Conservation (phyloP, 164 flowering plant genomes). For the Tetracentron sinense region DNA sequence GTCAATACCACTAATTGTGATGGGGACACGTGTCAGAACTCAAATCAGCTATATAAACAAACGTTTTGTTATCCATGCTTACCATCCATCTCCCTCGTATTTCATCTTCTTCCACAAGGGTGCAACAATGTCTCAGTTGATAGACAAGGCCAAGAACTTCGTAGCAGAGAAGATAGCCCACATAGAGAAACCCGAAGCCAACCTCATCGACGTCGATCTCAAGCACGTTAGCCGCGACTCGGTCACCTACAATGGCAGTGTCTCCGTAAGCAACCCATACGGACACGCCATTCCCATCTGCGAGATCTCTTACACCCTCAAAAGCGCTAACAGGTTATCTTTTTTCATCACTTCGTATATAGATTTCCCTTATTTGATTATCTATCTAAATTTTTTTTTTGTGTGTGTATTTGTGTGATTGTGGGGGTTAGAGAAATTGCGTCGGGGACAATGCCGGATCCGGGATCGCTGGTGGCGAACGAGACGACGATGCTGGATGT, state of each 20-base stretch:
- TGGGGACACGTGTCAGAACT: no score
- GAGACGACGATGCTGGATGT: constrained; percentile 16
- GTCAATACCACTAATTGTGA: no score
- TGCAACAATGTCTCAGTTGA: constrained; percentile 23
- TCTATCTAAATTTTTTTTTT: not conserved
- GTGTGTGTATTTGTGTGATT: not conserved
- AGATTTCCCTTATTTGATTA: not conserved
- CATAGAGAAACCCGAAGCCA: constrained; percentile 39
- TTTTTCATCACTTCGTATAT: not conserved
- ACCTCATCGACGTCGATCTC: constrained; percentile 32
- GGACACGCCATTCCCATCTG: constrained; percentile 38
- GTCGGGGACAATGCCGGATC: constrained; percentile 22
- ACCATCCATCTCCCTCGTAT: no score
- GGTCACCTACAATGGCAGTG: constrained; percentile 29
- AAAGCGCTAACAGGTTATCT: constrained; percentile 35
- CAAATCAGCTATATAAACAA: no score
- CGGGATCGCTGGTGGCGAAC: constrained; percentile 19
- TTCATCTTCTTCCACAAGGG: no score
- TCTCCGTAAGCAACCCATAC: constrained; percentile 41
- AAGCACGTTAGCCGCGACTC: constrained; percentile 24
- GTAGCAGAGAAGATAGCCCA: constrained; percentile 39
- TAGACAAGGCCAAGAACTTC: constrained; percentile 36
- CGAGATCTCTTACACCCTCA: constrained; percentile 41
- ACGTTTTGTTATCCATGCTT: no score
- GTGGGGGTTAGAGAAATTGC: constrained; percentile 12